Evolutionary conservation across 176 grass and related monocot genomes (phyloP), one percentile per base, ranked within the genome.

Genomic region (Metroxylon sagu): DNA sequence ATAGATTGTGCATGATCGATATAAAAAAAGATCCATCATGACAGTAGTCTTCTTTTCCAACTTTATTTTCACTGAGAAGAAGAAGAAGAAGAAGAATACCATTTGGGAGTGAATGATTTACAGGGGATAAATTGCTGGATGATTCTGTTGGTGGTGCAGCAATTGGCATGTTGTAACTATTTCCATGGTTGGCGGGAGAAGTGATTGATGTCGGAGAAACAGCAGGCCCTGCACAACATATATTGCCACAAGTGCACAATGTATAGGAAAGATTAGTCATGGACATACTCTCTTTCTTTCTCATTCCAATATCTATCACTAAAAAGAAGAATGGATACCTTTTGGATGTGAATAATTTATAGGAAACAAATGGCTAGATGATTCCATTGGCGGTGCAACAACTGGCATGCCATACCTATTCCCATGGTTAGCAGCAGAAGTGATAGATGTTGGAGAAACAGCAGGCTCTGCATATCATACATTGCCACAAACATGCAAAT

Each of bases 241-340:
- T 5, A 61, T 48, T 49, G 18, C 8, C 60, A 49, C 21, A 31
- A 48, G 10, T 8, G 8, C 8, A 8, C 6, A 35, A 35, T 35
- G 8, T 35, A 35, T 35, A 35, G 6, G 31, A 7, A 35, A 35
- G 31, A 35, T 35, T 7, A 10, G 31, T 35, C 6, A 35, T 8
- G 0, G 31, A 35, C 31, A 7, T 35, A 29, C 10, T 14, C 12
- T 29, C 16, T 29, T 48, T 61, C 31, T 35, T 35, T 10, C 31
- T 5, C 26, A 61, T 56, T 49, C 66, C 28, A 67, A 21, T 4
- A 10, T 48, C 53, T 61, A 58, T 49, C 54, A 48, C 61, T 16
- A 55, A 67, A 49, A 62, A 71, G n/a, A 78, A 51, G 25, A 15
- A 28, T 63, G 6, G 8, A 35, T 35, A 67, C 84, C 67, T 68